Evolutionary conservation across 2,329 filamentous ascomycete species (phyloP), one percentile per base, ranked within the genome.

Genomic region (Cyphellophora attinorum): DNA sequence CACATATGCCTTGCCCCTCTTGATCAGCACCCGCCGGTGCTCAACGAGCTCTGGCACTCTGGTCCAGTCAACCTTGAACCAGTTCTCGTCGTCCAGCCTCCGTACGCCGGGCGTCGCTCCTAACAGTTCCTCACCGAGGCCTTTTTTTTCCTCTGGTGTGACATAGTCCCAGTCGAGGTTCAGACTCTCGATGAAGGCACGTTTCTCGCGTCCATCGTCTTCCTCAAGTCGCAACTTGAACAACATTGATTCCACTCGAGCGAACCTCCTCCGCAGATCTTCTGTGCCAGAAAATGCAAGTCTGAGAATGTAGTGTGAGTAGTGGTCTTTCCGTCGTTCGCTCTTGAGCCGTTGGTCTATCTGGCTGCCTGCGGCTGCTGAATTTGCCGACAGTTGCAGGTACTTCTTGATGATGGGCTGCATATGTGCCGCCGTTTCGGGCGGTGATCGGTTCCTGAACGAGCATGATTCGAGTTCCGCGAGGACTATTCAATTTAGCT

Each of bases 61-160:
- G 55, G 86, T 82, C 86, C 89, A 98, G 51, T 95, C 85, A 1
- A 96, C 85, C 62, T 95, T 96, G 68, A 93, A 93, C 81, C 85
- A 98, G 16, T 67, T 77, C 50, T 91, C 85, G 27, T 94, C 85
- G 11, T 94, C 85, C 5, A 67, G 42, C 35, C 59, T 56, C 27
- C 56, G 58, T 31, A 68, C 49, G 4, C 66, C 64, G 5, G 61
- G 60, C 3, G 70, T 74, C 4, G 70, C 68, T 19, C 74, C 73
- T 1, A 69, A 61, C 33, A 93, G 59, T 39, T 82, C 72, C 1
- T 73, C 64, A 1, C 68, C 66, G 35, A 85, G 62, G 40, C 72
- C 68, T n/a, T 61, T 73, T 70, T 74, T 85, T 60, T 98, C 91
- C 2, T 84, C 79, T 1, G 86, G 83, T 0, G 70, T 66, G 1